These are phyloP conservation scores for Claviceps humidiphila DNA, from an alignment of 2,329 filamentous ascomycete species.

Conservation along the genomic window DNA sequence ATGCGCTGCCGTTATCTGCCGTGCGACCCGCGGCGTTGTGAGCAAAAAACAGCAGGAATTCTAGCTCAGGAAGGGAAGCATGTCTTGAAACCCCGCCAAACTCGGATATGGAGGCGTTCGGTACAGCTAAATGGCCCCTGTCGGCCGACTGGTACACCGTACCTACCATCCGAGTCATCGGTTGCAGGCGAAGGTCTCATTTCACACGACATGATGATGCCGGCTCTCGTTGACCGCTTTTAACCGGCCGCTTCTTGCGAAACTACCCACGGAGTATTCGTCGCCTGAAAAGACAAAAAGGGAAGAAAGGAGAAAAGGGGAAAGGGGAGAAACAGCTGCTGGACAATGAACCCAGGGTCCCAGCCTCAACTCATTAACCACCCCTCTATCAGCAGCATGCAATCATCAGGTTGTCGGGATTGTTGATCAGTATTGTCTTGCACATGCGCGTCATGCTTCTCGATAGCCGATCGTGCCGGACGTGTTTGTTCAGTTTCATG, in stretches of 20 bases:
- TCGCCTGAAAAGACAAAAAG: background rate
- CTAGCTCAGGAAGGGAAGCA: background rate
- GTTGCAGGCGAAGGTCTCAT: background rate
- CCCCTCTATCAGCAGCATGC: background rate
- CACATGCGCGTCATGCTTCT: background rate
- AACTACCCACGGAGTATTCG: background rate
- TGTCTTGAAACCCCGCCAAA: background rate
- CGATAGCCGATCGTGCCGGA: background rate
- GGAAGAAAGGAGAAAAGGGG: background rate
- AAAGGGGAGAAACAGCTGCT: background rate
- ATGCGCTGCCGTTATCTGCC: background rate
- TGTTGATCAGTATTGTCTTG: background rate
- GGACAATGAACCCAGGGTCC: background rate
- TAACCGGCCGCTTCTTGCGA: background rate
- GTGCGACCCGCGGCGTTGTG: background rate
- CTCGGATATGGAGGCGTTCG: background rate
- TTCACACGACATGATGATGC: background rate
- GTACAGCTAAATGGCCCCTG: background rate
- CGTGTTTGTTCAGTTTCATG: background rate
- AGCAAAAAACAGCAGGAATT: too few relatives aligned
- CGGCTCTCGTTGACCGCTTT: background rate
- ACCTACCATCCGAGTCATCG: background rate
- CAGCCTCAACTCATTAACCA: background rate
- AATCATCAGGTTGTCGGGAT: background rate
- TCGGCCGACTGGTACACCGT: background rate